Evolutionary conservation across 768 basidiomycete species (phyloP).

Genomic region (Clavulina sp.): DNA sequence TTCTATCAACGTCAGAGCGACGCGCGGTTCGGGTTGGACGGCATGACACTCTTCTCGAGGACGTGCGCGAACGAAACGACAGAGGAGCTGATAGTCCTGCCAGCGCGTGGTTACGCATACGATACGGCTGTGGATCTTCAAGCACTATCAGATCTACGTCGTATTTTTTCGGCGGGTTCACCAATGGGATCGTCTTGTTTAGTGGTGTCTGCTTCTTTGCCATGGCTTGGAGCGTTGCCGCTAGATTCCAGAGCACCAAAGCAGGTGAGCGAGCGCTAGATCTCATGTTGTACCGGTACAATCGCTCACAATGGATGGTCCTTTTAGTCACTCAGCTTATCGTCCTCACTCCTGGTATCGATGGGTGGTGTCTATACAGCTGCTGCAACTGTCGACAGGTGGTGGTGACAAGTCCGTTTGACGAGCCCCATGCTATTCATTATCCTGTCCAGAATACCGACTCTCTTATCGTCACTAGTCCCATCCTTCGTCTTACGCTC

Average conservation of each 20-base stretch:
- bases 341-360: constrained; percentile 31
- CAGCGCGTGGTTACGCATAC: constrained; percentile 10
- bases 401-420: constrained; percentile 11
- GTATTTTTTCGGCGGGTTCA: constrained; percentile 24
- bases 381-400: constrained; percentile 11
- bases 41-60: no score
- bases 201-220: constrained; percentile 37
- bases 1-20: constrained; percentile 20
- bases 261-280: constrained; percentile 34
- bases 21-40: no score
- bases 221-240: constrained; percentile 32
- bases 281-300: no score
- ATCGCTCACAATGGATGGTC: no score
- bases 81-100: neutral
- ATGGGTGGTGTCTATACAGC: neutral
- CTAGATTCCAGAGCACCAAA: constrained; percentile 21
- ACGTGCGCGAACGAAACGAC: constrained; percentile 3
- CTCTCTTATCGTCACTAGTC: no score
- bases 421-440: neutral
- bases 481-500: no score
- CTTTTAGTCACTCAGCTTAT: constrained; percentile 34
- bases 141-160: constrained; percentile 16
- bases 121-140: constrained; percentile 30
- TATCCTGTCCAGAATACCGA: neutral
- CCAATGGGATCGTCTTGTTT: constrained; percentile 29